A percentile compares a stretch with the other conserved stretches of the same genome.
These are phyloP conservation scores for Solanum paucissectum DNA, from an alignment of 257 asterid genomes.

Conservation along the genomic window DNA sequence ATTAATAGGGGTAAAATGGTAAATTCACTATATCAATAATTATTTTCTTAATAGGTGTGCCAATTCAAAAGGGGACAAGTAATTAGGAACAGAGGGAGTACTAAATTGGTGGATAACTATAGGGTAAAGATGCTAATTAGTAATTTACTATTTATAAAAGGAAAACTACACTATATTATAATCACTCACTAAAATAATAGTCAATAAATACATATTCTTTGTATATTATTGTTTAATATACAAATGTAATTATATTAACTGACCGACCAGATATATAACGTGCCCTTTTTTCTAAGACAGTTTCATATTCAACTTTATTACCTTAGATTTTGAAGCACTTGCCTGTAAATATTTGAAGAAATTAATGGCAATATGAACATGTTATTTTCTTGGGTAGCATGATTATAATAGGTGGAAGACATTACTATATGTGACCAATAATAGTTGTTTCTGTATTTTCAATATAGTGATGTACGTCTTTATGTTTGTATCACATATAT, in stretches of 20 bases:
- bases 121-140: not conserved
- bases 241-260: not conserved
- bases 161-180: not conserved
- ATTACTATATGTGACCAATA: not conserved
- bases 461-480: not conserved
- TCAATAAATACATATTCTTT: not conserved
- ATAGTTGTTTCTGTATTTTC: not conserved
- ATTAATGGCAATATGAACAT: not conserved
- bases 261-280: not conserved
- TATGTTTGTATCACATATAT: not conserved
- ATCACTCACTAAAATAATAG: not conserved
- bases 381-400: not conserved
- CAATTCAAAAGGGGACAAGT: too few relatives aligned
- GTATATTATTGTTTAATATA: not conserved
- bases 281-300: not conserved
- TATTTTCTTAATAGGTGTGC: too few relatives aligned
- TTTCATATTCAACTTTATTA: not conserved
- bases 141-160: not conserved
- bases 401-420: not conserved
- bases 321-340: not conserved
- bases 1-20: too few relatives aligned
- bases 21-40: too few relatives aligned
- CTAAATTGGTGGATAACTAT: not conserved
- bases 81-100: not conserved
- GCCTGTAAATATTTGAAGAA: not conserved